Conservation (phyloP, 148 eudicot species). For the Agrostemma githago region DNA sequence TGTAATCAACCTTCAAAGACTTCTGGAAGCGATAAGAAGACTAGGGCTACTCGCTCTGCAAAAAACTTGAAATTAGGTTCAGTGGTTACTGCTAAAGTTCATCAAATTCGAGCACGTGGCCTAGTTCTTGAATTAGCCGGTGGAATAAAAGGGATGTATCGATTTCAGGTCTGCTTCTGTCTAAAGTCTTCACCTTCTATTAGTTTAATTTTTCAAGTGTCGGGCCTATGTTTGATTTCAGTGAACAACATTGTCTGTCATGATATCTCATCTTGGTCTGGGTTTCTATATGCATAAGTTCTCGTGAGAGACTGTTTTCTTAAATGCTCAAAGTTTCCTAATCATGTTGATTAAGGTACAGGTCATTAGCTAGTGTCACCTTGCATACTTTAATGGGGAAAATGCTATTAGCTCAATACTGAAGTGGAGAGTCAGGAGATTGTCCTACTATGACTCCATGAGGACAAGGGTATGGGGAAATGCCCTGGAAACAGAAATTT, state of each 20-base stretch:
- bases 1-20: constrained; percentile 14
- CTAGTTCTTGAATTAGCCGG: constrained; percentile 84
- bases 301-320: neutral
- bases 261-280: neutral
- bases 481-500: too few species aligned
- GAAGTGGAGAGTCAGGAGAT: neutral
- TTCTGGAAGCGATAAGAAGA: constrained; percentile 16
- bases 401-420: neutral
- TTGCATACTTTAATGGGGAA: neutral
- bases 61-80: constrained; percentile 58
- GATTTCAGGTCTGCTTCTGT: constrained; percentile 66
- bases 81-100: constrained; percentile 61
- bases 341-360: constrained; percentile 1
- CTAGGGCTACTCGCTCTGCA: constrained; percentile 31
- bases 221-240: neutral
- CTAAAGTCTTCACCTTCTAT: too few species aligned
- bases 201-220: neutral
- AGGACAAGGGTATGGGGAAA: too few species aligned
- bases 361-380: neutral
- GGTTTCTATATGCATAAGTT: neutral
- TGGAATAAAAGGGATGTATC: constrained; percentile 79
- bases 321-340: neutral
- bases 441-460: too few species aligned
- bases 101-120: constrained; percentile 81
- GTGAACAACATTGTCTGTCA: neutral